Percentiles rank a stretch among this genome's conserved stretches.
Evolutionary conservation across 2,329 filamentous ascomycete genomes (phyloP).

Genomic region (Lasiodiplodia gonubiensis): DNA sequence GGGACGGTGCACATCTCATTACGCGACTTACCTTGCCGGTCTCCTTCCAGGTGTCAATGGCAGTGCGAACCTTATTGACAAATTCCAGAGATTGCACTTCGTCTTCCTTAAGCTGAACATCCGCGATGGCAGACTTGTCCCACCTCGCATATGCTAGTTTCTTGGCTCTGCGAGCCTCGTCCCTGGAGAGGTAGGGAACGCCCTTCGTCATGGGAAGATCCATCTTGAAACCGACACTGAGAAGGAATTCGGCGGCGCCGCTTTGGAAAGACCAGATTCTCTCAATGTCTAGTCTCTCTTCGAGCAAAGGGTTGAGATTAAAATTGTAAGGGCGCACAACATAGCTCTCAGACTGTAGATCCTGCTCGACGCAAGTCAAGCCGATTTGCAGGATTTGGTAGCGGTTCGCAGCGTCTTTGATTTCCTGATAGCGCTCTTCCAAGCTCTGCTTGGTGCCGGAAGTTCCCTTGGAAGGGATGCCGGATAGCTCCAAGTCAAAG

Average conservation of each 20-base stretch:
- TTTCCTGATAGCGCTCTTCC: slow-evolving; percentile 66
- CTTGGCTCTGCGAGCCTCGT: slow-evolving; percentile 60
- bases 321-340: slow-evolving; percentile 69
- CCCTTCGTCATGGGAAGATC: slow-evolving; percentile 61
- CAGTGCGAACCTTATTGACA: slow-evolving; percentile 51
- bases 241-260: slow-evolving; percentile 66
- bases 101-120: slow-evolving; percentile 58
- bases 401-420: slow-evolving; percentile 64
- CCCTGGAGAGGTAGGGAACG: slow-evolving; percentile 66
- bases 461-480: slow-evolving; percentile 54
- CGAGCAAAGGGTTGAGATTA: slow-evolving; percentile 62
- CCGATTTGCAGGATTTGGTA: slow-evolving; percentile 71
- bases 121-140: slow-evolving; percentile 47
- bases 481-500: slow-evolving; percentile 71
- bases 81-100: slow-evolving; percentile 61
- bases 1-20: not conserved
- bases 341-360: slow-evolving; percentile 60
- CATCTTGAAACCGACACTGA: slow-evolving; percentile 64
- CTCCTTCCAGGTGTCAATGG: slow-evolving; percentile 56
- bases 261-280: slow-evolving; percentile 65
- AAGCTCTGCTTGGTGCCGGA: slow-evolving; percentile 54
- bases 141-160: slow-evolving; percentile 51
- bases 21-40: slow-evolving; percentile 35
- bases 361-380: slow-evolving; percentile 68
- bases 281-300: slow-evolving; percentile 62